Percentiles rank a stretch among this genome's conserved stretches.
phyloP scores from a whole-genome alignment of 257 asterid genomes.

The Fraxinus pennsylvanica region DNA sequence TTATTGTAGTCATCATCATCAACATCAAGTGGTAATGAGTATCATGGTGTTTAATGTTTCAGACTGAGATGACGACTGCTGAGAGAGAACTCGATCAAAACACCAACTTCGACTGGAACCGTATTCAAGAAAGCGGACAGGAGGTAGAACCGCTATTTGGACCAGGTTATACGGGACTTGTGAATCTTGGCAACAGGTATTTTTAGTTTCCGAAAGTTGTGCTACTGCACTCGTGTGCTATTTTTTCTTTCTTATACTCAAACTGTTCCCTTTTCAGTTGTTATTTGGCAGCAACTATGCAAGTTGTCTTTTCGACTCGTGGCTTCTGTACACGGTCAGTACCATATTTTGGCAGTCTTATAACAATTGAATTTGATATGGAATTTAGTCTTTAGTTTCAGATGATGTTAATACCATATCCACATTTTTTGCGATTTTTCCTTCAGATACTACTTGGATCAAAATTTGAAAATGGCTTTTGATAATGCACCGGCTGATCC shows the following conservation, averaged over 20 bases:
- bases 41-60: slow-evolving; percentile 25
- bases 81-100: slow-evolving; percentile 98
- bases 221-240: slow-evolving; percentile 8
- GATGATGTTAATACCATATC: slow-evolving; percentile 16
- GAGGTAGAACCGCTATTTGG: slow-evolving; percentile 87
- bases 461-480: slow-evolving; percentile 71
- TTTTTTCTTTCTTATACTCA: slow-evolving; percentile 20
- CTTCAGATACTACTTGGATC: slow-evolving; percentile 63
- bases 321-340: slow-evolving; percentile 81
- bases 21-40: background rate
- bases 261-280: slow-evolving; percentile 63
- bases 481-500: slow-evolving; percentile 91
- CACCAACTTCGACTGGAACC: slow-evolving; percentile 94
- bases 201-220: slow-evolving; percentile 8
- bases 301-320: slow-evolving; percentile 79
- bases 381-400: slow-evolving; percentile 8
- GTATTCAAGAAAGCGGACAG: slow-evolving; percentile 95
- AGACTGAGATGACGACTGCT: slow-evolving; percentile 99
- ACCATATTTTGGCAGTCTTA: slow-evolving; percentile 15
- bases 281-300: slow-evolving; percentile 97
- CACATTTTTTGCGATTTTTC: slow-evolving; percentile 20
- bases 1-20: background rate
- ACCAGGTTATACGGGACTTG: slow-evolving; percentile 95
- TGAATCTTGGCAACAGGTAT: slow-evolving; percentile 98
- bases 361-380: slow-evolving; percentile 15